Percentiles rank a stretch among this genome's conserved stretches.
Conservation (phyloP, 768 basidiomycete species). For the Cubamyces sp. region DNA sequence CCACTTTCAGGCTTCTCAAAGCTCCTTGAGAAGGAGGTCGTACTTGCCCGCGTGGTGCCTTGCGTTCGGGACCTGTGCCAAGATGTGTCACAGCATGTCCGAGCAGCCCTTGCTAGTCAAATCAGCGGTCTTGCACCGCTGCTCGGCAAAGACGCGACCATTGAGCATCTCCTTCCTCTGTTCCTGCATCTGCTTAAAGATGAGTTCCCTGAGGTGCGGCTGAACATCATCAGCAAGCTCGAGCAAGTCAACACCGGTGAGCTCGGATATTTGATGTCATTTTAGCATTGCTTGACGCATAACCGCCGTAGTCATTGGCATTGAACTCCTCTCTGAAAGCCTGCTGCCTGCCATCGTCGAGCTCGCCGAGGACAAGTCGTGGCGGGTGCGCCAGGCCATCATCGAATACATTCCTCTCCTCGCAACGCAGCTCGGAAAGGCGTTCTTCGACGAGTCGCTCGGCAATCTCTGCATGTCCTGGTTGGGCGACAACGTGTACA, state of each 20-base stretch:
- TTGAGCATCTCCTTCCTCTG: slow-evolving; percentile 94
- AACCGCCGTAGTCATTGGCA: slow-evolving; percentile 84
- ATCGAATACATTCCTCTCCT: slow-evolving; percentile 99
- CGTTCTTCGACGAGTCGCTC: slow-evolving; percentile 97
- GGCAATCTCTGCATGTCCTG: slow-evolving; percentile 98
- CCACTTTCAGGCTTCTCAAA: slow-evolving; percentile 83
- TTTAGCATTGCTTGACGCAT: slow-evolving; percentile 14
- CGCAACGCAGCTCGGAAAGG: slow-evolving; percentile 94
- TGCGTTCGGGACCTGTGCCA: slow-evolving; percentile 93
- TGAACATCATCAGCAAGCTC: slow-evolving; percentile 98
- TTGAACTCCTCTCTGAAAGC: slow-evolving; percentile 91
- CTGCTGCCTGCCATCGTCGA: slow-evolving; percentile 97
- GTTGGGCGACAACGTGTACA: slow-evolving; percentile 97
- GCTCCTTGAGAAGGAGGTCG: slow-evolving; percentile 90
- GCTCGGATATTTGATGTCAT: slow-evolving; percentile 6
- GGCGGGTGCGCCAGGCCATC: slow-evolving; percentile 99
- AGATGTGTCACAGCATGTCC: slow-evolving; percentile 95
- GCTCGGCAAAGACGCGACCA: slow-evolving; percentile 89
- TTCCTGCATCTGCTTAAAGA: slow-evolving; percentile 98
- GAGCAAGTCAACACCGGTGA: slow-evolving; percentile 92
- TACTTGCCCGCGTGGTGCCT: slow-evolving; percentile 90
- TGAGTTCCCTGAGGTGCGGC: slow-evolving; percentile 95
- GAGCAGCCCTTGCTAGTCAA: slow-evolving; percentile 93
- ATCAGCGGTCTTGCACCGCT: slow-evolving; percentile 96
- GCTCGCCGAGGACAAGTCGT: slow-evolving; percentile 98